Conservation (phyloP, 2,329 filamentous ascomycete species). For the Fusarium sp. region DNA sequence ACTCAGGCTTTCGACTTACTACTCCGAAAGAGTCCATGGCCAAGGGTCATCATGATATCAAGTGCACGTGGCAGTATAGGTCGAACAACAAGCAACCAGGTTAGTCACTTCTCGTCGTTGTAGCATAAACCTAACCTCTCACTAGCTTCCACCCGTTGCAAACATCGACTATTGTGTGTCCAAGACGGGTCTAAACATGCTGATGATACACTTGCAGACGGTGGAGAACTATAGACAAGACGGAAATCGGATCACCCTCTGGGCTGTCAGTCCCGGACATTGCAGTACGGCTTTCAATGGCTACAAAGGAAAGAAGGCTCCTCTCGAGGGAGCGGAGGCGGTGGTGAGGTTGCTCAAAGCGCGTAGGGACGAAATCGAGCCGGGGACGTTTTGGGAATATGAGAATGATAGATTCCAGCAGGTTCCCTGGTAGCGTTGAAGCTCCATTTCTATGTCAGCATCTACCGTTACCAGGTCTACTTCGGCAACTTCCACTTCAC, state of each 20-base stretch:
- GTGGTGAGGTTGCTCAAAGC: conserved; percentile 6
- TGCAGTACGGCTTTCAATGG: conserved; percentile 23
- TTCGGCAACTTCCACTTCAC: too few relatives aligned
- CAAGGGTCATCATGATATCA: conserved; percentile 19
- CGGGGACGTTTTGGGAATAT: conserved; percentile 19
- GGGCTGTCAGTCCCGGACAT: conserved; percentile 13
- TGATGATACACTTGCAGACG: background rate
- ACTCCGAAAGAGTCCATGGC: background rate
- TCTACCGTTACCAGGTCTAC: too few relatives aligned
- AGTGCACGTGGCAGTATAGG: conserved; percentile 13
- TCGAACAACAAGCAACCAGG: conserved; percentile 1
- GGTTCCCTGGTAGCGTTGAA: conserved; percentile 5
- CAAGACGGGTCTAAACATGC: conserved; percentile 14
- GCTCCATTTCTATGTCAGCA: too few relatives aligned
- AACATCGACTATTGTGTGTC: conserved; percentile 20
- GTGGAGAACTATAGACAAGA: background rate
- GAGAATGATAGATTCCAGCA: background rate
- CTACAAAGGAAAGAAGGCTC: background rate
- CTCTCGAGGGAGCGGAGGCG: background rate
- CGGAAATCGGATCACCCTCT: background rate
- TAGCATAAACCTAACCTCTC: background rate
- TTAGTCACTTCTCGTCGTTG: rapidly evolving
- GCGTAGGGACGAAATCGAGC: background rate
- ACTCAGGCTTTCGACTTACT: background rate
- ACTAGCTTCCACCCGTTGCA: conserved; percentile 11